These are phyloP conservation scores for Corniculantispora saksenae DNA, from an alignment of 2,329 filamentous ascomycete genomes.

Conservation along the genomic window DNA sequence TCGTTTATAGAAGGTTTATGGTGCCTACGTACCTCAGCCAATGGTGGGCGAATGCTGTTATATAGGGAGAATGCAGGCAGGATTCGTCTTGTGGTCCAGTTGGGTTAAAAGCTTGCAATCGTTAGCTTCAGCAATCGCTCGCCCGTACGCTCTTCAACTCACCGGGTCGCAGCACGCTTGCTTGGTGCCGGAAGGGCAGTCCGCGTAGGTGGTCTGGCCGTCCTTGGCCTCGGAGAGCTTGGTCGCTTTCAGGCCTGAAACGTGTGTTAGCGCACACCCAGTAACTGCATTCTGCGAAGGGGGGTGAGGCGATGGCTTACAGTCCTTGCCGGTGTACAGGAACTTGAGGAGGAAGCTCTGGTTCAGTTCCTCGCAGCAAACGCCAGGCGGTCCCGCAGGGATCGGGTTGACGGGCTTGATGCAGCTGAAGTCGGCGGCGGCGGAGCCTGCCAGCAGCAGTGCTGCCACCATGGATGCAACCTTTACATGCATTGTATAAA, in stretches of 20 bases:
- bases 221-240: constrained; percentile 2
- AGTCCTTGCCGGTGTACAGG: constrained; percentile 10
- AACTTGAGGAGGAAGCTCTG: constrained; percentile 2
- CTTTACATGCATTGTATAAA: background rate
- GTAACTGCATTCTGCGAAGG: too few species aligned
- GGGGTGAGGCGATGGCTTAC: background rate
- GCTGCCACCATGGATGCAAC: background rate
- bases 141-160: background rate
- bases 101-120: background rate
- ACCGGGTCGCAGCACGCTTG: constrained; percentile 7
- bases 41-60: background rate
- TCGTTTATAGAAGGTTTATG: too few species aligned
- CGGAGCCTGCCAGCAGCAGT: background rate
- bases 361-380: constrained; percentile 9
- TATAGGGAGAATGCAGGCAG: constrained; percentile 5
- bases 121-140: background rate
- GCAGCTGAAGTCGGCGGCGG: constrained; percentile 2
- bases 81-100: background rate
- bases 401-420: constrained; percentile 9
- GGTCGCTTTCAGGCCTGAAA: background rate
- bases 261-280: background rate
- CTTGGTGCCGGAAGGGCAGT: constrained; percentile 3
- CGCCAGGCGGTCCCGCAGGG: background rate
- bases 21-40: too few species aligned
- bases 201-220: background rate